Evolutionary conservation across 352 stramenopile species (phyloP), one percentile per base, ranked within the genome.

Genomic region (Phytophthora quininea): DNA sequence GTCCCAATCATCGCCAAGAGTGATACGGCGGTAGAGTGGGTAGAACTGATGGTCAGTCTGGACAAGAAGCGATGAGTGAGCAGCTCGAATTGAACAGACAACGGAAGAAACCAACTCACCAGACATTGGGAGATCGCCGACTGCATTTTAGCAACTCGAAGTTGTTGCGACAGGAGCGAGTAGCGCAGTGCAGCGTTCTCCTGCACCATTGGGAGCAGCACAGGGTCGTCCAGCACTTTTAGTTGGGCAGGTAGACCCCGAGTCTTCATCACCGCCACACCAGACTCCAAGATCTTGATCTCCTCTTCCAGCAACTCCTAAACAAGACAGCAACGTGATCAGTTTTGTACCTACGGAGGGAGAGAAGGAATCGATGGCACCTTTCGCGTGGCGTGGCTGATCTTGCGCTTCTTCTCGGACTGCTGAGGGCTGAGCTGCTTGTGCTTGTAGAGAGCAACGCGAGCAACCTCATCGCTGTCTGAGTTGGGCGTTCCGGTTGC

Each of bases 21-120:
- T 55, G 47, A 83, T 72, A 27, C 32, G 51, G 27, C 42, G 71
- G 33, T 77, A 73, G 10, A 77, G 56, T 19, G 69, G 68, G n/a
- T 66, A 55, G 11, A 40, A 54, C 9, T 62, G 40, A 15, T 69
- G 63, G 33, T 72, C 63, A 9, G 47, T 47, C 30, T 64, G 19
- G 24, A 51, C 11, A 10, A 24, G 19, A 24, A 24, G 19, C 19
- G 37, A 43, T 43, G 37, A 43, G 7, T 12, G 37, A 43, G 7
- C 7, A 43, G 7, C 37, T 43, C 7, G 37, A 14, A 12, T 43
- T 12, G 37, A 14, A 43, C 37, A 43, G 19, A 43, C 12, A 43
- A 43, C 7, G 15, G 14, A 2, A 49, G 48, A 54, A 38, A 9
- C 37, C 12, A 47, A 6, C 40, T 24, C 19, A 47, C 40, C 6